phyloP scores from a whole-genome alignment of 2,329 filamentous ascomycete species.

The Claviceps fusiformis region DNA sequence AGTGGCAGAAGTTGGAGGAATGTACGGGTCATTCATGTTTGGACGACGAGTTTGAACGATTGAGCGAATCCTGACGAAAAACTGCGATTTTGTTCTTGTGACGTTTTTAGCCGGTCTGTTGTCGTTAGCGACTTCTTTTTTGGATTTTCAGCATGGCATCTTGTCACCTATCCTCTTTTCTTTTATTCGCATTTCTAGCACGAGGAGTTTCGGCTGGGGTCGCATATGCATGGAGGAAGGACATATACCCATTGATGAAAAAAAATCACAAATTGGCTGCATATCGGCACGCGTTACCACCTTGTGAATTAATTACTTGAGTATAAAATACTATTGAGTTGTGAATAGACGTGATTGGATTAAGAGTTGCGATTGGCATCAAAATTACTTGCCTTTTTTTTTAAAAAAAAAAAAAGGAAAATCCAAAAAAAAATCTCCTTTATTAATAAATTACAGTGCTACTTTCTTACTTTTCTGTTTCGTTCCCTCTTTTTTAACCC shows the following conservation, averaged over 20 bases:
- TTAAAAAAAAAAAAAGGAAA: background rate
- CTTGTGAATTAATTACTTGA: background rate
- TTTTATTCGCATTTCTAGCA: background rate
- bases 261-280: background rate
- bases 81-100: background rate
- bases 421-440: no score
- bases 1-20: constrained; percentile 80
- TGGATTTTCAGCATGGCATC: background rate
- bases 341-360: background rate
- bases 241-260: background rate
- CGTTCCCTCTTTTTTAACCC: no score
- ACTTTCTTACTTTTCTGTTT: no score
- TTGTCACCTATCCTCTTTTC: constrained; percentile 7
- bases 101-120: background rate
- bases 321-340: background rate
- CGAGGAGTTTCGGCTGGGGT: constrained; percentile 7
- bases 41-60: constrained; percentile 39
- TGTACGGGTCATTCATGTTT: constrained; percentile 68
- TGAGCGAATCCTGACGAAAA: background rate
- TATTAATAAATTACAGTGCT: no score
- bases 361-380: no score
- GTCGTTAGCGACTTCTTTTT: background rate
- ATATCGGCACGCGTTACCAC: constrained; percentile 2
- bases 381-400: no score
- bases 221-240: background rate